Evolutionary conservation across 768 basidiomycete species (phyloP).

Genomic region (Rhodosporidiobolus odoratus): DNA sequence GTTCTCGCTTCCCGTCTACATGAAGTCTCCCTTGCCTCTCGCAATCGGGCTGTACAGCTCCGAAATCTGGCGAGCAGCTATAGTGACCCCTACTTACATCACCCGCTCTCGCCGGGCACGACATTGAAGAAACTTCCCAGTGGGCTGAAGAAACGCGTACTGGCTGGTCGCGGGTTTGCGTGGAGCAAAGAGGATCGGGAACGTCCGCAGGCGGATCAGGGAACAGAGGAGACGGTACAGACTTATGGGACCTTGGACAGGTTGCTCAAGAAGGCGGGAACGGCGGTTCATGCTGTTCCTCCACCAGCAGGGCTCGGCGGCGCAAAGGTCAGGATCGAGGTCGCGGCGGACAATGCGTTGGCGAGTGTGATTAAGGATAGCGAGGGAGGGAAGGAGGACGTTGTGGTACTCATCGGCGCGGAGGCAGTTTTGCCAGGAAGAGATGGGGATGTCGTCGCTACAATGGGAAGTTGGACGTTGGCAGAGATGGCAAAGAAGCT

Average conservation of each 20-base stretch:
- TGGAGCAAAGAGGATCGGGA: neutral
- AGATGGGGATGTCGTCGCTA: slow-evolving; percentile 7
- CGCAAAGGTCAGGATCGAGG: neutral
- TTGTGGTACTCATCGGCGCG: neutral
- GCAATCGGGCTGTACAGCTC: neutral
- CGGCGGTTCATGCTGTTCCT: neutral
- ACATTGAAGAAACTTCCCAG: neutral
- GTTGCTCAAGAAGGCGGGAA: neutral
- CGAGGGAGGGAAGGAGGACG: neutral
- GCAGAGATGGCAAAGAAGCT: slow-evolving; percentile 4
- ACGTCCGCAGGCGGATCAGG: neutral
- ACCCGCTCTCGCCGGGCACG: neutral
- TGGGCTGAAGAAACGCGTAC: neutral
- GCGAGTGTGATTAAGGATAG: neutral
- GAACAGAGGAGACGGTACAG: neutral
- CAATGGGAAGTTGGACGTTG: neutral
- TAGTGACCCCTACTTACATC: neutral
- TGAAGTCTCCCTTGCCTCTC: neutral
- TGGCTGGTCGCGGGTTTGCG: neutral
- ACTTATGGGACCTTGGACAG: neutral
- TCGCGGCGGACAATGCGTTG: slow-evolving; percentile 3
- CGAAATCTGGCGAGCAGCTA: slow-evolving; percentile 2
- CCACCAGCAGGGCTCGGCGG: neutral
- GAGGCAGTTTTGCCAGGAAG: slow-evolving; percentile 6
- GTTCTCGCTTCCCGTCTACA: slow-evolving; percentile 4